These are phyloP conservation scores for Musa schizocarpa DNA, from an alignment of 176 grass and related monocot species.

Conservation along the genomic window DNA sequence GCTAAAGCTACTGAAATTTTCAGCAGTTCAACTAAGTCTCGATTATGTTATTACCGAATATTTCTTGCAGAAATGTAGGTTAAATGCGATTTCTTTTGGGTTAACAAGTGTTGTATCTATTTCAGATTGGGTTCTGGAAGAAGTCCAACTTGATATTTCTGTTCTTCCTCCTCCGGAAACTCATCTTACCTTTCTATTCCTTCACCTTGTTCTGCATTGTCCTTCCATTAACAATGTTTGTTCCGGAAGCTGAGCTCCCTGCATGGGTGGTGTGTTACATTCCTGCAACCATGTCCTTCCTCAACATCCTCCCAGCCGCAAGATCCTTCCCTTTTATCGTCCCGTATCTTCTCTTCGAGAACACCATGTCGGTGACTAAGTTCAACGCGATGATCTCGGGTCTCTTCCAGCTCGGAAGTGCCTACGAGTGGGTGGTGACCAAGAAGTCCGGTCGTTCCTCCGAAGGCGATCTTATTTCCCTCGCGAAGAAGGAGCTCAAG, in stretches of 20 bases:
- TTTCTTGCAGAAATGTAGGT: not conserved
- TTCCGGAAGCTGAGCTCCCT: slow-evolving; percentile 74
- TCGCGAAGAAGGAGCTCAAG: too few relatives aligned
- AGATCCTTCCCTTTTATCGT: slow-evolving; percentile 57
- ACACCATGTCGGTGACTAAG: too few relatives aligned
- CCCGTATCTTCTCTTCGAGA: too few relatives aligned
- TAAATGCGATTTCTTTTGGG: not conserved
- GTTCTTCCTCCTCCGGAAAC: slow-evolving; percentile 85
- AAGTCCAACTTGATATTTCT: slow-evolving; percentile 84
- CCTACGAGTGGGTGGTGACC: too few relatives aligned
- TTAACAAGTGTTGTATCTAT: slow-evolving; percentile 15
- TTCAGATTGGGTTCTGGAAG: slow-evolving; percentile 84
- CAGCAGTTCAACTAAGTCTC: too few relatives aligned
- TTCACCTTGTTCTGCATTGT: slow-evolving; percentile 80
- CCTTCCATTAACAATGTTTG: slow-evolving; percentile 81
- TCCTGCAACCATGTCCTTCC: slow-evolving; percentile 70
- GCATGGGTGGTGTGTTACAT: slow-evolving; percentile 80
- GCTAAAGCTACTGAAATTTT: not conserved
- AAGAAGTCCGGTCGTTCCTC: too few relatives aligned
- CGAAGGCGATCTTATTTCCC: too few relatives aligned
- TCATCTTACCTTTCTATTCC: slow-evolving; percentile 81
- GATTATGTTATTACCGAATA: not conserved
- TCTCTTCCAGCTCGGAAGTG: too few relatives aligned
- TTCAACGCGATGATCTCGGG: too few relatives aligned
- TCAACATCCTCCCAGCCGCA: slow-evolving; percentile 65